These are phyloP conservation scores for Debaryomyces subglobosus DNA, from an alignment of 1,139 yeast genomes.

Conservation along the genomic window DNA sequence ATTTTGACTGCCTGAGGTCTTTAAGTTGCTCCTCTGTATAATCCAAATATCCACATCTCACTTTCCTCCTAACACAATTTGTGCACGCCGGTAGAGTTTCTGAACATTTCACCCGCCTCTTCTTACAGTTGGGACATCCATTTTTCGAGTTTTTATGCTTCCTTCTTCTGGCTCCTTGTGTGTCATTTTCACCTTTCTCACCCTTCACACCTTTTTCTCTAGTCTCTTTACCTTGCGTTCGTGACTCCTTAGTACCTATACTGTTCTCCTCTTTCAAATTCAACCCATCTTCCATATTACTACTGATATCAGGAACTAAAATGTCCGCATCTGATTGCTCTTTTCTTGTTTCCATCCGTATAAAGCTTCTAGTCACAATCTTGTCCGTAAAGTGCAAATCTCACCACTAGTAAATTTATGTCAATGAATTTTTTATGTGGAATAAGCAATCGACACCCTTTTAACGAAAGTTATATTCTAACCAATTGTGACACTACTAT, in stretches of 20 bases:
- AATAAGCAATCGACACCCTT: neutral
- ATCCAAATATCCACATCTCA: slow-evolving; percentile 44
- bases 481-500: neutral
- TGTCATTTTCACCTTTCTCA: neutral
- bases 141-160: slow-evolving; percentile 36
- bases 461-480: neutral
- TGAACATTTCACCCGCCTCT: slow-evolving; percentile 46
- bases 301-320: neutral
- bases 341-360: neutral
- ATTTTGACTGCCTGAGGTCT: slow-evolving; percentile 27
- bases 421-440: neutral
- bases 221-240: neutral
- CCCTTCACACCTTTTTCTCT: neutral
- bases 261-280: neutral
- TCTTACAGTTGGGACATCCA: slow-evolving; percentile 51
- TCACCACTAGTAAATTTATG: neutral
- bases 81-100: slow-evolving; percentile 46
- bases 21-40: slow-evolving; percentile 37
- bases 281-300: neutral
- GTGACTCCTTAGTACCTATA: neutral
- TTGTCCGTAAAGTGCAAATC: neutral
- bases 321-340: neutral
- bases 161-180: slow-evolving; percentile 22
- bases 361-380: neutral
- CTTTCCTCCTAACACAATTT: slow-evolving; percentile 47